Evolutionary conservation across 2,329 filamentous ascomycete species (phyloP), one percentile per base, ranked within the genome.

Genomic region (Aulographum hederae): DNA sequence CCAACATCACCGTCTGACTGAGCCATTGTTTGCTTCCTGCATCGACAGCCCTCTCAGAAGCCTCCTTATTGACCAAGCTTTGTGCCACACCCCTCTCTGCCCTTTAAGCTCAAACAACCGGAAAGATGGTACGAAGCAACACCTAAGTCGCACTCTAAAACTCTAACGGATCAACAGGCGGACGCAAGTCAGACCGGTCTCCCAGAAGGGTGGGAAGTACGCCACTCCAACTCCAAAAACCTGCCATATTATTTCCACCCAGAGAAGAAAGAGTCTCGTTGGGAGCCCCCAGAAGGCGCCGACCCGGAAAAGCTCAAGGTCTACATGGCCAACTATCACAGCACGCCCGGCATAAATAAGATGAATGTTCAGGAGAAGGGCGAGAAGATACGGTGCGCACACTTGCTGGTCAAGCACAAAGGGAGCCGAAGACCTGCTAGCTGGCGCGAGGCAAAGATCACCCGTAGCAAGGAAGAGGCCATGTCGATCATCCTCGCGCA

Each of bases 171-270:
- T n/a, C n/a, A n/a, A n/a, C n/a, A n/a, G n/a, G n/a, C n/a, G n/a
- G n/a, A n/a, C n/a, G n/a, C n/a, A n/a, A n/a, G n/a, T n/a, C n/a
- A 84, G 34, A 74, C 77, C 43, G 86, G 86, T 52, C 72, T 94
- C 40, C 85, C 85, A 39, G 55, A 72, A 31, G 73, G 74, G 54
- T 94, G 86, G 85, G 89, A 95, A 61, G 82, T 98, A 50, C 82
- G 89, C 54, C 82, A 91, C 61, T 93, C 82, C 56, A 92, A 94
- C 64, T 92, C 82, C 57, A 95, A 94, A 65, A 92, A 92, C 60
- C 77, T 95, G 21, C 89, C 89, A 23, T 98, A 98, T 66, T 98
- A 95, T 65, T 95, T 94, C 76, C 91, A 94, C 58, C 63, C 77
- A 28, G 61, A 59, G 43, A 80, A 82, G 40, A 86, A 85, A 54